phyloP scores from a whole-genome alignment of 2,329 filamentous ascomycete species.

The Exophiala viscosa region DNA sequence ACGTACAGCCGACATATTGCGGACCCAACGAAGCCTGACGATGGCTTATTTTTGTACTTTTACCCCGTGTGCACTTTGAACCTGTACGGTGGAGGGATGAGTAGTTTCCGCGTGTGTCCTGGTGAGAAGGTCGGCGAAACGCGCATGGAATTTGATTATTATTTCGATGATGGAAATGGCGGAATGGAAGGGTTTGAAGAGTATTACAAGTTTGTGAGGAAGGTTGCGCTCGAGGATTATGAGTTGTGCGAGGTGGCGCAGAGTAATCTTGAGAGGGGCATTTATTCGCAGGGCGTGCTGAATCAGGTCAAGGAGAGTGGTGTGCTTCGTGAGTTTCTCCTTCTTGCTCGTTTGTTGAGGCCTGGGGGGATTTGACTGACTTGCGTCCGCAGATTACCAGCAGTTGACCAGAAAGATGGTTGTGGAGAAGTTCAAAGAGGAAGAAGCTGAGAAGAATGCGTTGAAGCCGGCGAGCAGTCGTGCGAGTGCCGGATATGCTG shows the following conservation, averaged over 20 bases:
- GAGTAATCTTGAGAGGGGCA: conserved; percentile 50
- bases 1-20: conserved; percentile 57
- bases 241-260: conserved; percentile 57
- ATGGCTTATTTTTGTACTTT: conserved; percentile 57
- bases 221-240: conserved; percentile 55
- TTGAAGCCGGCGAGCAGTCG: conserved; percentile 14
- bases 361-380: neutral
- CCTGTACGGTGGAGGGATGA: conserved; percentile 58
- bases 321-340: conserved; percentile 45
- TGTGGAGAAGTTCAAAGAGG: conserved; percentile 40
- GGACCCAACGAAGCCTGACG: conserved; percentile 50
- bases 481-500: conserved; percentile 5
- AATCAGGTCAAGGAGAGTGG: conserved; percentile 56
- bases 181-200: conserved; percentile 51
- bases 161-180: conserved; percentile 45
- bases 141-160: conserved; percentile 59
- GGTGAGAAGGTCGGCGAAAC: conserved; percentile 48
- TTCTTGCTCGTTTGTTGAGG: conserved; percentile 12
- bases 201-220: conserved; percentile 55
- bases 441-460: conserved; percentile 29
- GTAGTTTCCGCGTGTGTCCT: conserved; percentile 54
- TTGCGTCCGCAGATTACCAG: conserved; percentile 40
- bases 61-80: conserved; percentile 57
- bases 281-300: conserved; percentile 54
- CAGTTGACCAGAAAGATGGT: conserved; percentile 46